Evolutionary conservation across 2,329 filamentous ascomycete genomes (phyloP), one percentile per base, ranked within the genome.

Genomic region (Decorospora gaudefroyi): DNA sequence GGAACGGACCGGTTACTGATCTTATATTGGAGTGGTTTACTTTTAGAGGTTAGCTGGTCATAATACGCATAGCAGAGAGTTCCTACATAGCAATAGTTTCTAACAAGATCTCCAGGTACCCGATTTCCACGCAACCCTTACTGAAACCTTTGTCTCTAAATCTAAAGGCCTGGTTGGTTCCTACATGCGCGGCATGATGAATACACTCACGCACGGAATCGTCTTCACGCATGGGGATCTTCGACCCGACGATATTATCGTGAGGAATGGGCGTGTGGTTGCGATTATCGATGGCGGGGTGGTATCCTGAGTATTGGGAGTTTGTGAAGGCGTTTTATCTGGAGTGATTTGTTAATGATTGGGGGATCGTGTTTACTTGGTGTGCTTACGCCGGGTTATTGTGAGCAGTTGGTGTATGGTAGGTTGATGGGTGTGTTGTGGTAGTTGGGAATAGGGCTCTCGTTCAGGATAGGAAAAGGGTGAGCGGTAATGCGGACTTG

Each of bases 141-240:
- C 12, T 8, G 42, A 51, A 7, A 48, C 49, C 13, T 53, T 42
- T 41, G 9, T 56, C 9, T 26, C 46, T 1, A 54, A 50, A 30
- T 56, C 49, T 34, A 53, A 58, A 49, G 8, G 23, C 38, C 41
- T 51, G 19, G 10, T 44, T 43, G 44, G 49, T 22, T 32, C 52
- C n/a, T 56, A 51, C 25, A 42, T 48, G 3, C 47, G 49, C 31
- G 39, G 50, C 42, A 51, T 56, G 46, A 0, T 57, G 17, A 27
- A 53, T 39, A 12, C 39, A 36, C 49, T 55, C 34, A 49, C 49
- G 36, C 49, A 61, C 40, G 36, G 16, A 28, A 62, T 61, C 13
- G 46, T 58, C 18, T 71, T 62, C 32, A 60, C 58, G 16, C 59
- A 61, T 46, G 58, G 53, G 3, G 58, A 61, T 28, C 39, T 62